Evolutionary conservation across 345 rosid genomes (phyloP).

Genomic region (Chamaenerion angustifolium): DNA sequence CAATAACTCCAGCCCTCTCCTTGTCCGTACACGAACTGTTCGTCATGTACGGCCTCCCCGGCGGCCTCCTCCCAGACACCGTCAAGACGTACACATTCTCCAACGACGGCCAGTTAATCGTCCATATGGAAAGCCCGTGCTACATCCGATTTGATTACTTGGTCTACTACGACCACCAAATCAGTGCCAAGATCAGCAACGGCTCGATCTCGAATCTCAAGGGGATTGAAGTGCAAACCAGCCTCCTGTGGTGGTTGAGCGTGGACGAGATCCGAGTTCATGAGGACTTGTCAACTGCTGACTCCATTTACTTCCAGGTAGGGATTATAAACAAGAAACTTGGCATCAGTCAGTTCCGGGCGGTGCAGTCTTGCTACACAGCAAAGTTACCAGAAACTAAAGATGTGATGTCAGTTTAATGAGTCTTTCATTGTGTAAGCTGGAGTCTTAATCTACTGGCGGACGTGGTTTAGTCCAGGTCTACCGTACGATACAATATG

Average conservation of each 20-base stretch:
- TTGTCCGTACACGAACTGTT: slow-evolving; percentile 61
- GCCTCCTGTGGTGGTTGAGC: slow-evolving; percentile 61
- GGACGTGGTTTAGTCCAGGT: no score
- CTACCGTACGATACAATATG: no score
- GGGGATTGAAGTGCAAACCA: slow-evolving; percentile 67
- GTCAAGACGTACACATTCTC: slow-evolving; percentile 46
- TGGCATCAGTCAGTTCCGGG: slow-evolving; percentile 61
- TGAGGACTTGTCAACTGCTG: slow-evolving; percentile 62
- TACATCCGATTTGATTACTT: slow-evolving; percentile 66
- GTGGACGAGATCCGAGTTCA: slow-evolving; percentile 70
- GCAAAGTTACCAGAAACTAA: no score
- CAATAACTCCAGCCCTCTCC: slow-evolving; percentile 5
- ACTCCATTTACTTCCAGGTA: slow-evolving; percentile 76
- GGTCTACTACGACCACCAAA: slow-evolving; percentile 56
- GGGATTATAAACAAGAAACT: slow-evolving; percentile 88
- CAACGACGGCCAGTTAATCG: slow-evolving; percentile 51
- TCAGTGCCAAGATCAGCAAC: slow-evolving; percentile 55
- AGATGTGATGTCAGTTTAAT: no score
- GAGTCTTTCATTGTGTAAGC: no score
- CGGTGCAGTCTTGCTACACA: slow-evolving; percentile 57
- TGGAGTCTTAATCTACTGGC: no score
- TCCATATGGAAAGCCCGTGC: slow-evolving; percentile 39
- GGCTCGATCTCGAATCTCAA: slow-evolving; percentile 62
- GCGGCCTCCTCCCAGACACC: slow-evolving; percentile 57
- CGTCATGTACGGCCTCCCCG: slow-evolving; percentile 76